Percentiles rank a stretch among this genome's conserved stretches.
Evolutionary conservation across 1,139 yeast genomes (phyloP).

Genomic region (Yamadazyma blattariae): DNA sequence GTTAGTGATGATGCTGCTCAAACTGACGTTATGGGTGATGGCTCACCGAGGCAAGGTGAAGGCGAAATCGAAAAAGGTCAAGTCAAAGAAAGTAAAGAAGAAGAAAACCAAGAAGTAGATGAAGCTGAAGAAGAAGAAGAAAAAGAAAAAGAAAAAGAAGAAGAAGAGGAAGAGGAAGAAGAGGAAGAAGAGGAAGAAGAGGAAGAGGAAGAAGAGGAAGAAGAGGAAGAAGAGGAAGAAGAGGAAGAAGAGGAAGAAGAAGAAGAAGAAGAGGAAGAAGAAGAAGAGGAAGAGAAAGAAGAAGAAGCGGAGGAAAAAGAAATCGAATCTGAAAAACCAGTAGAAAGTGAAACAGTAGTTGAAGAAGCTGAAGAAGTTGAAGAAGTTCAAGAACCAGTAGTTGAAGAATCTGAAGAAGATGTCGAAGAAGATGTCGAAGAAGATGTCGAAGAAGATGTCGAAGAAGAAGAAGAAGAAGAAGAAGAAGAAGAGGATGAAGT

Average conservation of each 20-base stretch:
- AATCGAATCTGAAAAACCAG: conserved; percentile 3
- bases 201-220: conserved; percentile 5
- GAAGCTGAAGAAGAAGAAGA: conserved; percentile 3
- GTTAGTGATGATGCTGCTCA: neutral
- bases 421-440: conserved; percentile 3
- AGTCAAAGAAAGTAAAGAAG: conserved; percentile 6
- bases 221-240: conserved; percentile 6
- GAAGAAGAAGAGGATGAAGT: conserved; percentile 5
- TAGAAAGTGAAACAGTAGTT: neutral
- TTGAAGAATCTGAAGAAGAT: conserved; percentile 1
- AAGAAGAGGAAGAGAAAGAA: conserved; percentile 4
- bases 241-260: conserved; percentile 6
- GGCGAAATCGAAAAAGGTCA: conserved; percentile 5
- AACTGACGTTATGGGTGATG: no score
- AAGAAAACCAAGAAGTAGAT: conserved; percentile 3
- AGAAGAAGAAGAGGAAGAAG: conserved; percentile 3
- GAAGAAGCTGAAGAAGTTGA: conserved; percentile 3
- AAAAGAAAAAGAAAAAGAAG: conserved; percentile 5
- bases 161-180: conserved; percentile 6
- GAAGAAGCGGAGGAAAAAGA: conserved; percentile 7
- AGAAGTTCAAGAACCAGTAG: conserved; percentile 5
- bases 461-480: conserved; percentile 4
- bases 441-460: conserved; percentile 5
- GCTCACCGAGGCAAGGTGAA: conserved; percentile 3
- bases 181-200: conserved; percentile 6